Evolutionary conservation across 768 basidiomycete genomes (phyloP).

Genomic region (Saitozyma podzolica): DNA sequence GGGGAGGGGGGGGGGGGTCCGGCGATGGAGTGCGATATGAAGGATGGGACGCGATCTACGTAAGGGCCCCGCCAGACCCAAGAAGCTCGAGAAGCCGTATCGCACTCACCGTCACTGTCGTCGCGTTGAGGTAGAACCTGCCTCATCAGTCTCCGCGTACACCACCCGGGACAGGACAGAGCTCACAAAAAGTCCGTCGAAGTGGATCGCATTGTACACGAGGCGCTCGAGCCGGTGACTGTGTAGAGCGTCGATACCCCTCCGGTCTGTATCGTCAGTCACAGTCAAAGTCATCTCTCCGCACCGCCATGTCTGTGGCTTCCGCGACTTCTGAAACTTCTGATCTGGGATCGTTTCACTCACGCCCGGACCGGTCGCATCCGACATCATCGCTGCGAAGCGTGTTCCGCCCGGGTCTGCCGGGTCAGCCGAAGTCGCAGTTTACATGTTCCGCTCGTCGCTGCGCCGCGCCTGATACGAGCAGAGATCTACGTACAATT

Average conservation of each 20-base stretch:
- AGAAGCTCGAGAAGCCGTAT: too few species aligned
- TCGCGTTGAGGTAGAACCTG: conserved; percentile 45
- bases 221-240: conserved; percentile 17
- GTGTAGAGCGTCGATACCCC: conserved; percentile 36
- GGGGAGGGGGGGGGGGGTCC: background rate
- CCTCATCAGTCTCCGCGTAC: conserved; percentile 1
- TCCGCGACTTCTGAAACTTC: background rate
- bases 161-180: background rate
- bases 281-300: background rate
- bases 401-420: conserved; percentile 35
- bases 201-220: conserved; percentile 23
- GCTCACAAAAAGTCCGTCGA: conserved; percentile 37
- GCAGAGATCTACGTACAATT: conserved; percentile 28
- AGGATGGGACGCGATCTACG: too few species aligned
- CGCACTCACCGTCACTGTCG: conserved; percentile 29
- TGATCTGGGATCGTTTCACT: conserved; percentile 7
- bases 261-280: conserved; percentile 23
- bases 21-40: background rate
- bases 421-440: background rate
- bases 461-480: background rate
- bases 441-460: too few species aligned
- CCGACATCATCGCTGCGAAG: conserved; percentile 42
- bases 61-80: background rate
- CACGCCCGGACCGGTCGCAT: conserved; percentile 37
- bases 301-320: background rate